Base-by-base conservation (phyloP, 2,329 filamentous ascomycete genomes). In the Diaporthe vexans region DNA sequence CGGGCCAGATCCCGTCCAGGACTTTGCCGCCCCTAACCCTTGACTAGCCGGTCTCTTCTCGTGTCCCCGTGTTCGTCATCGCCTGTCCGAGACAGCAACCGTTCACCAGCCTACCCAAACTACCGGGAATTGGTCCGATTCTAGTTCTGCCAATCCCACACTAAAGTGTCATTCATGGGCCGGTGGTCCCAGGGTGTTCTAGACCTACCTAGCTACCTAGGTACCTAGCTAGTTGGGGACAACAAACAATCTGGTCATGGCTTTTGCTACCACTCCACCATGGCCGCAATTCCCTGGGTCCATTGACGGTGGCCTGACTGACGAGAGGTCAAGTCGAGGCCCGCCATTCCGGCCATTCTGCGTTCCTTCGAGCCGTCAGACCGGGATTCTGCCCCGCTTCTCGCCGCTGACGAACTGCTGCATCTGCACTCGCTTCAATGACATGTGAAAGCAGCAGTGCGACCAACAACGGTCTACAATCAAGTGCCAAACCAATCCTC, bases 11-110 rank as follows among this genome's bases (percentile, higher is more conserved):
- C 63, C 63, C 21, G 26, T 54, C 63, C 63, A 68, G 63, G 63
- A 68, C 63, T 68, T 68, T 40, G 8, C n/a, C 26, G 8, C n/a
- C 46, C 63, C 63, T 54, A 68, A 68, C 63, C 63, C 63, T 54
- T 8, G 17, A 11, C 15, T 63, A 13, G 40, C 24, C 24, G 2
- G 26, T 29, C 21, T 19, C 29, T 21, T 19, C 3, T 26, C 48
- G 8, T 33, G 26, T 57, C 15, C 24, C 15, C 21, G 15, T 33
- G 19, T 26, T 63, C 10, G 59, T 48, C 59, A 63, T 26, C 15
- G 37, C n/a, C 8, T 48, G 4, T 35, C 13, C 40, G 13, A 15
- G 13, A 17, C 40, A 43, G 40, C 43, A 21, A 35, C 29, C 29
- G 46, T 33, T 21, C 46, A 37, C 29, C 21, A n/a, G 61, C 46